Evolutionary conservation across 495 filamentous ascomycete species (phyloP).

Genomic region (Paragyromitra xinjiangensis): DNA sequence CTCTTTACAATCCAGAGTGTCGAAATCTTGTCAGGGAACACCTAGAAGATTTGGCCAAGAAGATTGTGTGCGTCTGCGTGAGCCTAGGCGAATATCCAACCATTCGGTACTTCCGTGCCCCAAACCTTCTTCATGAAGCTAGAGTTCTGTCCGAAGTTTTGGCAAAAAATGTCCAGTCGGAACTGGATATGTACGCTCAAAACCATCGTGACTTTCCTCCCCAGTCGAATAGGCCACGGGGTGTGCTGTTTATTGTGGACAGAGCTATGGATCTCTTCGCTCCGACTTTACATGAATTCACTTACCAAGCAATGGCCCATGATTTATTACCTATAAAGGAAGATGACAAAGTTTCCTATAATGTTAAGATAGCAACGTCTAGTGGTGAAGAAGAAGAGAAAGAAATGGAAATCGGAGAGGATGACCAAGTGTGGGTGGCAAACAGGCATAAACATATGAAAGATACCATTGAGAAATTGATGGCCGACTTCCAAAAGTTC

Average conservation of each 20-base stretch:
- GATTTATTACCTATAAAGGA: slow-evolving; percentile 89
- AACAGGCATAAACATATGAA: slow-evolving; percentile 97
- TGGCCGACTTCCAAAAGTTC: slow-evolving; percentile 91
- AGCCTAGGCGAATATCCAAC: slow-evolving; percentile 64
- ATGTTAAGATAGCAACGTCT: slow-evolving; percentile 65
- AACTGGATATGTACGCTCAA: slow-evolving; percentile 85
- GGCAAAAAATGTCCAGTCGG: slow-evolving; percentile 89
- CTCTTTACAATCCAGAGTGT: slow-evolving; percentile 89
- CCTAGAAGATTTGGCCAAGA: slow-evolving; percentile 82
- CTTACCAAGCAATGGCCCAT: slow-evolving; percentile 97
- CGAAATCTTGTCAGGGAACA: slow-evolving; percentile 82
- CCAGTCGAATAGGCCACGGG: slow-evolving; percentile 78
- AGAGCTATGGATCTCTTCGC: slow-evolving; percentile 89
- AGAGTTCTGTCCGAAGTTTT: slow-evolving; percentile 84
- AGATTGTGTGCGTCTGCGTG: slow-evolving; percentile 67
- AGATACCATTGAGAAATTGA: slow-evolving; percentile 92
- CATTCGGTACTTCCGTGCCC: slow-evolving; percentile 86
- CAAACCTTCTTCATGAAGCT: slow-evolving; percentile 81
- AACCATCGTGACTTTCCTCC: slow-evolving; percentile 85
- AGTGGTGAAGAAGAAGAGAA: slow-evolving; percentile 84
- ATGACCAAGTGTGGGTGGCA: slow-evolving; percentile 91
- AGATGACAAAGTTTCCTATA: slow-evolving; percentile 82
- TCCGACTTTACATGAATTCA: slow-evolving; percentile 93
- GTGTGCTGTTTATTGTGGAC: slow-evolving; percentile 85
- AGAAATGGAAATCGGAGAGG: slow-evolving; percentile 87